Evolutionary conservation across 441 rosid species (phyloP), one percentile per base, ranked within the genome.

Genomic region (Bruguiera hainesii): DNA sequence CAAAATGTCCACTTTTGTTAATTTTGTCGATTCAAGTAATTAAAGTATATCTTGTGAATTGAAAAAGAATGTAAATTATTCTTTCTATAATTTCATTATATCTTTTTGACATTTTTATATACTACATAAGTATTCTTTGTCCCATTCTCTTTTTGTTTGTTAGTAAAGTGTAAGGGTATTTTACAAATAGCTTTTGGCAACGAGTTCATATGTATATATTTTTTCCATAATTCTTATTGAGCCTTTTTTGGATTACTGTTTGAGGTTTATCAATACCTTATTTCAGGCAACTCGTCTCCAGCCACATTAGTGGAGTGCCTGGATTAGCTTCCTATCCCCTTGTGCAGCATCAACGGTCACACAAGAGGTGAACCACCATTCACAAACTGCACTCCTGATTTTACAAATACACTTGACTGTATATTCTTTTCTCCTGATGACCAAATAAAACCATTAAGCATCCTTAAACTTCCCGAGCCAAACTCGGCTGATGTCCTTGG

Each of bases 311-410:
- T 18, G 39, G 84, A 76, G 67, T 76, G 83, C 68, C 42, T 52
- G 65, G 96, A 81, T 46, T 89, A 83, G 73, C 78, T 74, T 73
- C 92, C 89, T 1, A 58, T 91, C 67, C 82, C 90, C 21, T 63
- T 94, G 66, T 72, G 81, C 78, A 91, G 99, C 70, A 82, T 86
- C 66, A 78, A 94, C 76, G 90, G 80, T 71, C 75, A 66, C 31
- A 79, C 88, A 46, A 79, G 86, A 76, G 97, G 94, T 63, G 99
- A 94, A 75, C 98, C 97, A 19, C 68, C 82, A 20, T 94, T 94
- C 66, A 94, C 99, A 68, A 91, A 86, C 76, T 91, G 91, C 84
- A 94, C 91, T 42, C 98, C 98, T 0, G 80, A 78, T 70, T 91
- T 89, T 75, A 91, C 90, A 25, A 69, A 79, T 61, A 89, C 98